These are phyloP conservation scores for Penicillium pancosmium DNA, from an alignment of 495 filamentous ascomycete species.

Conservation along the genomic window DNA sequence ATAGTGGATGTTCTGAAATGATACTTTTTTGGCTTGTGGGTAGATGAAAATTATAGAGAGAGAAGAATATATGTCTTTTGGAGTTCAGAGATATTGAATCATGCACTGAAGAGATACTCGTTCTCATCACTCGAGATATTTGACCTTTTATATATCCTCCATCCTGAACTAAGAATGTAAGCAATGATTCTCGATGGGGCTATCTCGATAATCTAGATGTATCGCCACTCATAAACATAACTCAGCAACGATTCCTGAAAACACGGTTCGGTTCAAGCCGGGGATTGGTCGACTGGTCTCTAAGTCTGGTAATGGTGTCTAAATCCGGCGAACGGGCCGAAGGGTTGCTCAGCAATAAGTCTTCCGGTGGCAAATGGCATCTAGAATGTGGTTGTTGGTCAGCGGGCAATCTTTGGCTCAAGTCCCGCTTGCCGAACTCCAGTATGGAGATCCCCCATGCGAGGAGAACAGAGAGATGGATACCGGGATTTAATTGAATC, in stretches of 20 bases:
- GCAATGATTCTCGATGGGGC: neutral
- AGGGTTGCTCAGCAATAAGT: neutral
- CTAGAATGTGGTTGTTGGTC: neutral
- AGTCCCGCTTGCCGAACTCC: neutral
- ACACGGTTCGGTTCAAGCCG: neutral
- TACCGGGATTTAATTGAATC: too few species aligned
- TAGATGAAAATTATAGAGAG: too few species aligned
- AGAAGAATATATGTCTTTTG: too few species aligned
- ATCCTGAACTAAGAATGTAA: neutral
- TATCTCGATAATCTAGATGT: neutral
- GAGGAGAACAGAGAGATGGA: too few species aligned
- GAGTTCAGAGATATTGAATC: too few species aligned
- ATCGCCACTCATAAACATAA: neutral
- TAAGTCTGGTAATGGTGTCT: neutral
- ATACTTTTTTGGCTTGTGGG: neutral
- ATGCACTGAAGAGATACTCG: too few species aligned
- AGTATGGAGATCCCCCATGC: too few species aligned
- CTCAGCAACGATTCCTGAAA: neutral
- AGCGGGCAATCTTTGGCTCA: neutral
- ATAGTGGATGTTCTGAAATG: neutral
- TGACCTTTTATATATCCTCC: neutral
- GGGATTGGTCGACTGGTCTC: neutral
- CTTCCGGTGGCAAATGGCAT: neutral
- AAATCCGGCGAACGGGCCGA: neutral
- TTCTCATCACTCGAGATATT: neutral